Evolutionary conservation across 495 filamentous ascomycete genomes (phyloP).

Genomic region (Endocarpon pusillum): DNA sequence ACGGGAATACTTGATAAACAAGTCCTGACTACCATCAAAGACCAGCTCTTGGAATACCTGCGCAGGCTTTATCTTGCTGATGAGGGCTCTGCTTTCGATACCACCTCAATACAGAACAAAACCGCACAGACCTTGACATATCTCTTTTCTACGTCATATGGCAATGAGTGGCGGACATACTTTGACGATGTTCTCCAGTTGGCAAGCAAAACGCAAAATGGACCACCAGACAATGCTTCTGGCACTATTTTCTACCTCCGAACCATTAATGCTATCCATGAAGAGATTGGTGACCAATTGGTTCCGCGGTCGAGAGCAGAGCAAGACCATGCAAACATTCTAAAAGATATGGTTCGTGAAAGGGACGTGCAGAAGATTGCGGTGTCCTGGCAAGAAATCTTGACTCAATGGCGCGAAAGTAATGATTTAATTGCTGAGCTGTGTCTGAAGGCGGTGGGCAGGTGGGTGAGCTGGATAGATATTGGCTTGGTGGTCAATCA

Average conservation of each 20-base stretch:
- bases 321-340: conserved; percentile 55
- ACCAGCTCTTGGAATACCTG: conserved; percentile 62
- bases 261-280: conserved; percentile 73
- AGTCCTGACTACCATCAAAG: conserved; percentile 50
- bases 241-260: conserved; percentile 81
- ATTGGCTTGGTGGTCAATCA: conserved; percentile 85
- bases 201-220: conserved; percentile 32
- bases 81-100: conserved; percentile 39
- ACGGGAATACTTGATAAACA: conserved; percentile 48
- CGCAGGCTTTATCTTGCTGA: conserved; percentile 48
- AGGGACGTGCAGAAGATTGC: conserved; percentile 77
- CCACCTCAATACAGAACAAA: conserved; percentile 79
- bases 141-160: conserved; percentile 75
- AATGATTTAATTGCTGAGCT: conserved; percentile 65
- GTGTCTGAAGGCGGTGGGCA: conserved; percentile 71
- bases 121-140: conserved; percentile 87
- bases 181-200: conserved; percentile 71
- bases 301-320: conserved; percentile 59
- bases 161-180: conserved; percentile 67
- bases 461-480: conserved; percentile 97
- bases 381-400: conserved; percentile 76
- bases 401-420: conserved; percentile 58
- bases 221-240: conserved; percentile 44
- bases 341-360: conserved; percentile 77
- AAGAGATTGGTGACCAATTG: conserved; percentile 89